These are phyloP conservation scores for Gilbertella persicaria DNA, from an alignment of 371 early-diverging fungal species.

Conservation along the genomic window DNA sequence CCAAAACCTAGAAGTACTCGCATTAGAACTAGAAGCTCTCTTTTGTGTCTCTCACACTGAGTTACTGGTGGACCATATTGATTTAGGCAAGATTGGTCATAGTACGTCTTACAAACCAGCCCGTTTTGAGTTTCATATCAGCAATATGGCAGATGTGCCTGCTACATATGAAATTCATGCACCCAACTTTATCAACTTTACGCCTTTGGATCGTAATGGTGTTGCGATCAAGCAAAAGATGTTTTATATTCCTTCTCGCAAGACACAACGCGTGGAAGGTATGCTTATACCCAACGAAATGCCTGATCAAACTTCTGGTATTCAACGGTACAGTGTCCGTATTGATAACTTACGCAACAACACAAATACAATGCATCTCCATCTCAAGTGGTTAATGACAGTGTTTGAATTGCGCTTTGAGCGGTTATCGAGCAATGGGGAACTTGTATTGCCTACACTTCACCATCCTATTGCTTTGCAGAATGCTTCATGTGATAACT, in stretches of 20 bases:
- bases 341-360: constrained; percentile 73
- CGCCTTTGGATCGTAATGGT: constrained; percentile 27
- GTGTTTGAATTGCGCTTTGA: constrained; percentile 80
- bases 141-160: constrained; percentile 68
- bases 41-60: constrained; percentile 69
- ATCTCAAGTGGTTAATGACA: constrained; percentile 65
- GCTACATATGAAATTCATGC: constrained; percentile 62
- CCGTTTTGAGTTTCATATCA: constrained; percentile 59
- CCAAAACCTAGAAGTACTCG: constrained; percentile 55
- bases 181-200: constrained; percentile 51
- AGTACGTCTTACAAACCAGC: constrained; percentile 71
- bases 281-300: constrained; percentile 62
- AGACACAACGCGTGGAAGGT: constrained; percentile 49
- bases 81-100: constrained; percentile 81
- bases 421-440: constrained; percentile 62
- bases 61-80: constrained; percentile 54
- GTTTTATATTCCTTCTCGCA: constrained; percentile 39
- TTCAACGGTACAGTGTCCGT: constrained; percentile 48
- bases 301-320: constrained; percentile 55
- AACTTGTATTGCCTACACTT: constrained; percentile 72
- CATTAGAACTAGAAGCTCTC: constrained; percentile 56
- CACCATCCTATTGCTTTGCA: constrained; percentile 63
- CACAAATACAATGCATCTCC: constrained; percentile 54
- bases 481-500: constrained; percentile 72
- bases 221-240: constrained; percentile 24